Base-by-base conservation (phyloP, 768 basidiomycete species). In the Paxillus involutus region DNA sequence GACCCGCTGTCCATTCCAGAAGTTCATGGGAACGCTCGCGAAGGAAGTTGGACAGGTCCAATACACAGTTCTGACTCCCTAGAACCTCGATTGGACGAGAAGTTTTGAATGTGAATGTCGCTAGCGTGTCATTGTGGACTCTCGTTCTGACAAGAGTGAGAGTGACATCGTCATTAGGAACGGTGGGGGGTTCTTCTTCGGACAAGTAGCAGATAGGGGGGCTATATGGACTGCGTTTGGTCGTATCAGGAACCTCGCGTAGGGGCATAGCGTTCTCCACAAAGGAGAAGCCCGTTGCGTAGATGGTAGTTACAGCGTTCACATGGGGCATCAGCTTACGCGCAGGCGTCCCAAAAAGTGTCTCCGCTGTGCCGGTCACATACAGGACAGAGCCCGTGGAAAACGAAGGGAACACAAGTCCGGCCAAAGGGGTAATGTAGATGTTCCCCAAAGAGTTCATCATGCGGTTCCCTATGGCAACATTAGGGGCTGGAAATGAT, bases 371-470 rank as follows among this genome's bases (percentile, higher is more conserved):
- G 2, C 85, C 85, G 3, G 84, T 85, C 37, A 85, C 60, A 58
- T 88, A 85, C 7, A 87, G 73, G 12, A 86, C 73, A 32, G 80
- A 70, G 3, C 86, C 85, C 0, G 73, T 76, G 11, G 69, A 67
- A 60, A 82, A 86, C 17, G 75, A 76, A 7, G 81, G 64, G 53
- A 86, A 79, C n/a, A 81, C 80, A 13, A 86, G 70, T 1, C 78
- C 79, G 4, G 85, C 85, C 2, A 81, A 62, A 4, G 81, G 80
- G 0, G 80, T 83, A 19, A 75, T 73, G 55, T 82, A 79, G 30
- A 85, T 79, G 54, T 86, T 85, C 2, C 85, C 84, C 12, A 87
- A 67, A 14, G 84, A 83, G 17, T 80, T 84, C 78, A 87, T 77
- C 49, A 84, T 68, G 3, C 83, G 76, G 60, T 87, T 86, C 1